These are phyloP conservation scores for Zygotorulaspora mrakii DNA, from an alignment of 1,139 yeast species.

Conservation along the genomic window DNA sequence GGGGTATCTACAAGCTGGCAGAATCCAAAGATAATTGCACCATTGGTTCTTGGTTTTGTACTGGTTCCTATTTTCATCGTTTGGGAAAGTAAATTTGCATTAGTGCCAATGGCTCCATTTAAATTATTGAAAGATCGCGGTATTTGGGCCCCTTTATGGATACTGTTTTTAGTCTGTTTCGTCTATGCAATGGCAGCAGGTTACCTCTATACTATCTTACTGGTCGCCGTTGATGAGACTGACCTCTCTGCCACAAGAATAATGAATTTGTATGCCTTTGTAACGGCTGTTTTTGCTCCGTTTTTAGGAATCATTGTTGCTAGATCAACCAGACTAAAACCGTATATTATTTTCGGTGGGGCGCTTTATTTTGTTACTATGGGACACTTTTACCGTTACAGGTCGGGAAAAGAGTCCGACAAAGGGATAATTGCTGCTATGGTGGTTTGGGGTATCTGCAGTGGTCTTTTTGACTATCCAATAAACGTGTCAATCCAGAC, in stretches of 20 bases:
- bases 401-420: slow-evolving; percentile 50
- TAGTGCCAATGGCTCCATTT: slow-evolving; percentile 49
- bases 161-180: slow-evolving; percentile 53
- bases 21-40: slow-evolving; percentile 55
- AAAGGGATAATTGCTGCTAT: slow-evolving; percentile 63
- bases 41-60: slow-evolving; percentile 53
- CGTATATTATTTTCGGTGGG: slow-evolving; percentile 54
- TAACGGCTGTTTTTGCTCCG: slow-evolving; percentile 57
- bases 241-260: slow-evolving; percentile 60
- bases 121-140: slow-evolving; percentile 56
- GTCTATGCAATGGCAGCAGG: slow-evolving; percentile 67
- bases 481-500: slow-evolving; percentile 62
- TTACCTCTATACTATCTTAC: slow-evolving; percentile 57
- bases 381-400: slow-evolving; percentile 54
- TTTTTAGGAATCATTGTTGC: slow-evolving; percentile 53
- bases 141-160: slow-evolving; percentile 52
- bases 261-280: slow-evolving; percentile 59
- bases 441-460: slow-evolving; percentile 66
- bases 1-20: slow-evolving; percentile 51
- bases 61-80: slow-evolving; percentile 48
- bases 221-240: slow-evolving; percentile 56
- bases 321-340: slow-evolving; percentile 51
- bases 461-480: slow-evolving; percentile 66
- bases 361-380: slow-evolving; percentile 33
- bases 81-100: slow-evolving; percentile 56